Base-by-base conservation (phyloP, 1,139 yeast genomes). In the Yamadazyma sp. region DNA sequence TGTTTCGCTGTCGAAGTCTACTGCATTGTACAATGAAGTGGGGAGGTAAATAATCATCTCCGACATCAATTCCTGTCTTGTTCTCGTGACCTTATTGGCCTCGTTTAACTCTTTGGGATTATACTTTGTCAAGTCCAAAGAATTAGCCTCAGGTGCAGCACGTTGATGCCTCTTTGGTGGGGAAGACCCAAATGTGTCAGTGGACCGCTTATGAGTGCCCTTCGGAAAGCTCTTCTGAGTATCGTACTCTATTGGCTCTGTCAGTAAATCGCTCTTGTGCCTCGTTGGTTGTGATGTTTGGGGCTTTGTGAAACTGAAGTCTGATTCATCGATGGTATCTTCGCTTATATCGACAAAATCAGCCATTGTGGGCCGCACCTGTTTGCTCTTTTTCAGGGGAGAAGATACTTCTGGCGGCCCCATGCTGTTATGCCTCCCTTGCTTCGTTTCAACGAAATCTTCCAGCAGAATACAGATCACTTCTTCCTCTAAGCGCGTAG, bases 11-110 rank as follows among this genome's bases (percentile, higher is more conserved):
- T 34, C 42, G 7, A 11, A 10, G 5, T 25, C 23, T 3, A 25
- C 13, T 11, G 16, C 13, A 46, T 27, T 21, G 29, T 35, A 18
- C 24, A 30, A 23, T 5, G 13, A 6, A 12, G 22, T 14, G 2
- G 45, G 50, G 2, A 75, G 50, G 51, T 56, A 47, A 39, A 82
- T 44, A 5, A 68, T 62, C 72, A 82, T 78, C 45, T 77, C 80
- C 3, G 60, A 50, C 27, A 77, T 53, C 7, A 80, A 56, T 29
- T 77, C 82, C 5, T 70, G 78, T 48, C 76, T 78, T 27, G 70
- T 61, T 31, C 78, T 57, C 2, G 61, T 65, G 0, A 62, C 66
- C 46, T 65, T 73, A 52, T 83, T 83, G 1, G 70, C 81, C 25
- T 69, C 73, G 29, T 68, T 72, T 33, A 79, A 61, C 22, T 65